A percentile compares a stretch with the other conserved stretches of the same genome.
These are phyloP conservation scores for Pholiota adiposa DNA, from an alignment of 1,284 basidiomycete species.

Conservation along the genomic window DNA sequence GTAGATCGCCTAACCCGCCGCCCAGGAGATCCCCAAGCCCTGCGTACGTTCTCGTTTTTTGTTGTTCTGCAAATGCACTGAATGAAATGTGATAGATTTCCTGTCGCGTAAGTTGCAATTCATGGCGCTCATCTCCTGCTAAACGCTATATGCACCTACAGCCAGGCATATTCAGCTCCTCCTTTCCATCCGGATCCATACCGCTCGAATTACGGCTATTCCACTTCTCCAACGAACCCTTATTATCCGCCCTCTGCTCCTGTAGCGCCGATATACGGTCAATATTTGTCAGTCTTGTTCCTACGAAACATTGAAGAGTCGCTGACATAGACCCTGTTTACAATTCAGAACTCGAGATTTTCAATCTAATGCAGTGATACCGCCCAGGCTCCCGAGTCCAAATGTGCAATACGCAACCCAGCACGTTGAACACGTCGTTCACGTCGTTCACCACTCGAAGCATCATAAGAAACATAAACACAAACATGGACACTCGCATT, in stretches of 20 bases:
- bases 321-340: neutral
- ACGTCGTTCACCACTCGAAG: constrained; percentile 16
- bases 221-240: neutral
- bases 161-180: neutral
- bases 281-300: constrained; percentile 2
- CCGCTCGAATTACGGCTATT: neutral
- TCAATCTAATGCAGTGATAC: constrained; percentile 5
- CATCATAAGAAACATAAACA: constrained; percentile 21
- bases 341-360: constrained; percentile 4
- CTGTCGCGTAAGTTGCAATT: constrained; percentile 20
- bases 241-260: neutral
- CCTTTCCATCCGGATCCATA: neutral
- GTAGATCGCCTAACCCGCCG: constrained; percentile 24
- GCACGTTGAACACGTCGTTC: constrained; percentile 7
- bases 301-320: neutral
- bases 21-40: constrained; percentile 29
- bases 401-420: constrained; percentile 4
- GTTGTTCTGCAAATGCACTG: neutral
- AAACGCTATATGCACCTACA: neutral
- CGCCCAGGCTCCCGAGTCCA: constrained; percentile 14
- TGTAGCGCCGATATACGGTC: neutral
- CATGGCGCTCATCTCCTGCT: neutral
- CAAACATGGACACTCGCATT: constrained; percentile 17
- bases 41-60: constrained; percentile 22
- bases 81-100: constrained; percentile 20